Conservation (phyloP, 2,329 filamentous ascomycete species). For the Endoconidiophora laricicola region DNA sequence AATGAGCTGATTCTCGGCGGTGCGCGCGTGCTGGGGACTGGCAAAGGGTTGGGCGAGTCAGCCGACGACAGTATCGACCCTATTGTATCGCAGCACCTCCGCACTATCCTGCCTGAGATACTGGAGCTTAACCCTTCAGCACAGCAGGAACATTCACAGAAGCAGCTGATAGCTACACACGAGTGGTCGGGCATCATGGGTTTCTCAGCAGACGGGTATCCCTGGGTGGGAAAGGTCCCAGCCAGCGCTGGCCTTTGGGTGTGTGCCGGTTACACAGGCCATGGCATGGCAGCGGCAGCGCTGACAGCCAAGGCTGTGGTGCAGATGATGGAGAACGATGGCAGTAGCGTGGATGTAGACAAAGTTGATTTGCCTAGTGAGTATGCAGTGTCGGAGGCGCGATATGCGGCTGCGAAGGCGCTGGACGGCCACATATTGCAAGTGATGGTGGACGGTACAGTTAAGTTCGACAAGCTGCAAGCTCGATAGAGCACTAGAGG, state of each 20-base stretch:
- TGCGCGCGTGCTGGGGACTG: constrained; percentile 36
- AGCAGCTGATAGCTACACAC: constrained; percentile 33
- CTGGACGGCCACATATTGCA: background rate
- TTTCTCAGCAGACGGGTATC: constrained; percentile 47
- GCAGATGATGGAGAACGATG: constrained; percentile 34
- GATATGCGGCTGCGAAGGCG: constrained; percentile 13
- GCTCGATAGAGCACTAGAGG: no score
- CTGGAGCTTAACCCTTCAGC: constrained; percentile 25
- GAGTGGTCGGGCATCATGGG: constrained; percentile 77
- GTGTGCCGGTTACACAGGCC: constrained; percentile 51
- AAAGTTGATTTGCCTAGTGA: constrained; percentile 29
- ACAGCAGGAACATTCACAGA: constrained; percentile 21
- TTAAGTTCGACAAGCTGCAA: constrained; percentile 2
- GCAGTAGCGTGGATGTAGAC: constrained; percentile 14
- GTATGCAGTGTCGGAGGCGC: constrained; percentile 23
- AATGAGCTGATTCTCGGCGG: constrained; percentile 56
- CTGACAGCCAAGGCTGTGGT: constrained; percentile 48
- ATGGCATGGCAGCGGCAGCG: constrained; percentile 62
- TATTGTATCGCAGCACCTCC: constrained; percentile 38
- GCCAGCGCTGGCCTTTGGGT: constrained; percentile 38
- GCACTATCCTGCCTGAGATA: constrained; percentile 24
- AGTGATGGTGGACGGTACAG: constrained; percentile 3
- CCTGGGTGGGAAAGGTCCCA: constrained; percentile 57
- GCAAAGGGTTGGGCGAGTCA: constrained; percentile 36
- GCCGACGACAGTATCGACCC: constrained; percentile 43